Evolutionary conservation across 2,329 filamentous ascomycete species (phyloP).

Genomic region (Tolypocladium endophyticum): DNA sequence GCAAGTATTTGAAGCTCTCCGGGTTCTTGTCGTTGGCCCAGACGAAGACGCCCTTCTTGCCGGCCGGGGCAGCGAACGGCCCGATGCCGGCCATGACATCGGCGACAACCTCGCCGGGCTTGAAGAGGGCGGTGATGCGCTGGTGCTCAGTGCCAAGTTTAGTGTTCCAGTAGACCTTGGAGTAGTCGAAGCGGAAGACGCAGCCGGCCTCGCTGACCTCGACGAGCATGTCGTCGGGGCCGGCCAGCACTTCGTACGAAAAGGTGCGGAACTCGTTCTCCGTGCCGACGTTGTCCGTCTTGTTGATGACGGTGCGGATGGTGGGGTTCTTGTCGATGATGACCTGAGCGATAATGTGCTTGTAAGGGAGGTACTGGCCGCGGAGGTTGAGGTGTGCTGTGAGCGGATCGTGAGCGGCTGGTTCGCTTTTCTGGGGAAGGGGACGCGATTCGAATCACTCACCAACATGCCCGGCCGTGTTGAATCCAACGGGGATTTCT

Average conservation of each 20-base stretch:
- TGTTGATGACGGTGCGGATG: constrained; percentile 90
- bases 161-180: constrained; percentile 97
- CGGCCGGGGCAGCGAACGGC: constrained; percentile 86
- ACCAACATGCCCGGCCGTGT: constrained; percentile 80
- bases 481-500: constrained; percentile 79
- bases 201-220: constrained; percentile 74
- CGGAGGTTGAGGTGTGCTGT: constrained; percentile 83
- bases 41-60: constrained; percentile 81
- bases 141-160: constrained; percentile 83
- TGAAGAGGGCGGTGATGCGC: constrained; percentile 65
- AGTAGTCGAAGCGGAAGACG: constrained; percentile 85
- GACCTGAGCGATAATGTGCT: constrained; percentile 73
- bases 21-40: constrained; percentile 98
- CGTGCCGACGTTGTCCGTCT: constrained; percentile 76
- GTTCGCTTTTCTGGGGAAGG: background rate
- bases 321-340: constrained; percentile 79
- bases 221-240: constrained; percentile 74
- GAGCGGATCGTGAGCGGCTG: background rate
- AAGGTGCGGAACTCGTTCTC: constrained; percentile 87
- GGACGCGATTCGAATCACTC: constrained; percentile 16
- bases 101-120: constrained; percentile 78
- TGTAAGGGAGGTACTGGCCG: constrained; percentile 74
- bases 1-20: constrained; percentile 66
- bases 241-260: constrained; percentile 78
- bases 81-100: constrained; percentile 98